phyloP scores from a whole-genome alignment of 495 filamentous ascomycete genomes.

The Apiosordaria backusii region DNA sequence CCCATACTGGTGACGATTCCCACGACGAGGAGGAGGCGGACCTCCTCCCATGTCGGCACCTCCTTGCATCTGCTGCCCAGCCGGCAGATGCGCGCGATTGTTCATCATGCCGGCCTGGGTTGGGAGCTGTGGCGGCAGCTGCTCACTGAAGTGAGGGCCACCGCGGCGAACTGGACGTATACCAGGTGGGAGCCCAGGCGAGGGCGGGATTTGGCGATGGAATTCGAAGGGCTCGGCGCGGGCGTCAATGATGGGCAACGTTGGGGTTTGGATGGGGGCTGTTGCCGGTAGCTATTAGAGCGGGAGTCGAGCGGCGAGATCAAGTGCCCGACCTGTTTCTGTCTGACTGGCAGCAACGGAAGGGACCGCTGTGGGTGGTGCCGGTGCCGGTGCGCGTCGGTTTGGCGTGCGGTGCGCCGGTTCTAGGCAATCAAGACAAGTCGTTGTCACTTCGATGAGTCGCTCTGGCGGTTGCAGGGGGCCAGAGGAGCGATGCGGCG shows the following conservation, averaged over 20 bases:
- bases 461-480: background rate
- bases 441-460: background rate
- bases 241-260: constrained; percentile 13
- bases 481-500: constrained; percentile 7
- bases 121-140: constrained; percentile 43
- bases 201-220: constrained; percentile 12
- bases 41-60: constrained; percentile 42
- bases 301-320: background rate
- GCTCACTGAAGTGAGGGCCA: constrained; percentile 45
- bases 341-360: background rate
- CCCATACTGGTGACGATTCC: constrained; percentile 18
- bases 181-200: constrained; percentile 13
- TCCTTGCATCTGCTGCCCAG: constrained; percentile 55
- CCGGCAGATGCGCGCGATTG: constrained; percentile 58
- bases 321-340: background rate
- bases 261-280: constrained; percentile 4
- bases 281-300: background rate
- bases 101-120: constrained; percentile 62
- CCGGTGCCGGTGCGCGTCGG: background rate
- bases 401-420: background rate
- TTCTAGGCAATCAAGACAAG: background rate
- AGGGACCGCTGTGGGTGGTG: background rate
- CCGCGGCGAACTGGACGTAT: constrained; percentile 26
- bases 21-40: constrained; percentile 23
- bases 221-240: constrained; percentile 8